Evolutionary conservation across 176 grass and related monocot genomes (phyloP).

Genomic region (Calamus simplicifolius): DNA sequence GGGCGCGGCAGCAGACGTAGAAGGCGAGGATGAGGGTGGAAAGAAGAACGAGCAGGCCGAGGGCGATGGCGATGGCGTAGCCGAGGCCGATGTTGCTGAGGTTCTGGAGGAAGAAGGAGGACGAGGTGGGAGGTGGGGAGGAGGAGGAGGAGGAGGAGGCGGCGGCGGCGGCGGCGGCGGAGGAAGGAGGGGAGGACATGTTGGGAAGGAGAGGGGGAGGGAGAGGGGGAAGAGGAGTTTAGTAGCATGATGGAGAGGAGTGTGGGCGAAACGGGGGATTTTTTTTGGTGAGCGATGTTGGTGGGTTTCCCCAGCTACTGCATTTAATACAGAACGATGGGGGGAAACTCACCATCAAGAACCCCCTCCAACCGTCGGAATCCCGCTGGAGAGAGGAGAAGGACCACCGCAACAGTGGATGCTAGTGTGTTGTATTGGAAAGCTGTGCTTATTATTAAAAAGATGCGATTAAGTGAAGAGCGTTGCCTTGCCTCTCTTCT

Average conservation of each 20-base stretch:
- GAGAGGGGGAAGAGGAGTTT: not conserved
- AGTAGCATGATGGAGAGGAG: not conserved
- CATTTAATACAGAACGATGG: conserved; percentile 6
- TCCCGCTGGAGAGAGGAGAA: too few relatives aligned
- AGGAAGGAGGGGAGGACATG: not conserved
- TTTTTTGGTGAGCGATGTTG: not conserved
- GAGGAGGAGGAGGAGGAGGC: not conserved
- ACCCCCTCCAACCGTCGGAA: too few relatives aligned
- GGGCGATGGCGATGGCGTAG: not conserved
- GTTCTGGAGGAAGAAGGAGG: not conserved
- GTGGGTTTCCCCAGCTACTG: conserved; percentile 7
- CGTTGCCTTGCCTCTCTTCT: too few relatives aligned
- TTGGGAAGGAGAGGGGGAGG: not conserved
- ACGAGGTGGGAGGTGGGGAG: not conserved
- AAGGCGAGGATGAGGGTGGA: not conserved
- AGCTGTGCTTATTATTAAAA: too few relatives aligned
- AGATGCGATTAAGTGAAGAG: too few relatives aligned
- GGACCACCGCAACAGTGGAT: too few relatives aligned
- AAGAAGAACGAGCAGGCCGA: not conserved
- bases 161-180: not conserved
- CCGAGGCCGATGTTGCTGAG: not conserved
- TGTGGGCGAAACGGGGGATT: too few relatives aligned
- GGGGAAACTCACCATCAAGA: too few relatives aligned
- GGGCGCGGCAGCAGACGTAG: not conserved
- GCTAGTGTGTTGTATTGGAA: too few relatives aligned